Base-by-base conservation (phyloP, 768 basidiomycete species). In the Boletus reticulatus region DNA sequence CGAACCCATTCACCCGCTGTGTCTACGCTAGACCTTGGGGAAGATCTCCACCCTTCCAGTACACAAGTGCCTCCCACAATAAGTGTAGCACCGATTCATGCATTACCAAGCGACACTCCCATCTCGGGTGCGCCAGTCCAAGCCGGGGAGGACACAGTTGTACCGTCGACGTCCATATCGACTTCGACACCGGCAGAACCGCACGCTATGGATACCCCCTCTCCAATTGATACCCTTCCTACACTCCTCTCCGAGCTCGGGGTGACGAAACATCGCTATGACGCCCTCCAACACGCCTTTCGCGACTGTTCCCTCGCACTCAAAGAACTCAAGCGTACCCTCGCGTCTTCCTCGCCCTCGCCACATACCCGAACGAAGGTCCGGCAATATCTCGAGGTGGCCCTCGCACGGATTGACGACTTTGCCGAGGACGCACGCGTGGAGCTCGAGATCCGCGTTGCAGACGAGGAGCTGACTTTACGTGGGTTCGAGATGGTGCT, bases 371-470 rank as follows among this genome's bases (percentile, higher is more conserved):
- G 50, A 29, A 38, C 48, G 12, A 29, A 6, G 13, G 37, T 62
- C 19, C 48, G 43, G 0, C 55, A 49, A 2, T 67, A 83, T 16
- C 62, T 92, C 4, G 72, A 71, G 19, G 75, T 74, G 0, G 85
- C 83, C 6, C 71, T 88, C 17, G 76, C 82, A 24, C 77, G 90
- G 9, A 75, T 94, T 42, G 77, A 83, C 50, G 88, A 94, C 65
- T 89, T 80, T 64, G 81, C 81, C 6, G 91, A 92, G 66, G 91
- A 92, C 59, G 83, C 83, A 1, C 82, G 88, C 1, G 91, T 94
- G 11, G 91, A 93, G 65, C 73, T 94, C 20, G 91, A 93, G 72
- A 92, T 93, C 39, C 81, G 83, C 22, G 73, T 85, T 11, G 80
- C 87, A 3, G 91, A 94, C 64, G 89, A 89, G 58, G 79, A 77